Percentiles rank a stretch among this genome's conserved stretches.
Conservation (phyloP, 768 basidiomycete genomes). For the Auricularia auricula-judae region DNA sequence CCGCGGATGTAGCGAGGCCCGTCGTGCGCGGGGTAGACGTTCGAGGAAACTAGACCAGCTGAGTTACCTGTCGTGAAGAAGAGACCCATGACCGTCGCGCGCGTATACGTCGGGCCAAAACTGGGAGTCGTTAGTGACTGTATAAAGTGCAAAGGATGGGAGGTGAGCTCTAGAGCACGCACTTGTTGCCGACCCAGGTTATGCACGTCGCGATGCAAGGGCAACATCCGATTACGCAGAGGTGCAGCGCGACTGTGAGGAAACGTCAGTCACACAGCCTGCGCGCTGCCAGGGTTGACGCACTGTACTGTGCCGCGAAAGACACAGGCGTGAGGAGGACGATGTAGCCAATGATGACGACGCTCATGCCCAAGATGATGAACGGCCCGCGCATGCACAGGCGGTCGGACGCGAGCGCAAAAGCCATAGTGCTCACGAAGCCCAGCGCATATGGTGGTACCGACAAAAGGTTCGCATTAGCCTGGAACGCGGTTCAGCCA, state of each 20-base stretch:
- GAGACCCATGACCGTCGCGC: constrained; percentile 17
- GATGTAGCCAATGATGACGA: constrained; percentile 10
- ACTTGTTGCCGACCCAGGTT: constrained; percentile 14
- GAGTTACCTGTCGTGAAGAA: constrained; percentile 17
- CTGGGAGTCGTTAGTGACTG: neutral
- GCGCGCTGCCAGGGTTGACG: neutral
- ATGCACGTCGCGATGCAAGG: constrained; percentile 9
- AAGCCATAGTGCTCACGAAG: constrained; percentile 26
- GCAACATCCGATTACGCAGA: constrained; percentile 1
- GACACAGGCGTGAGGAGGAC: constrained; percentile 4
- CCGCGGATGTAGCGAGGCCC: constrained; percentile 14
- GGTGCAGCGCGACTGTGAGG: constrained; percentile 2
- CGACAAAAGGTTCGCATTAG: constrained; percentile 10
- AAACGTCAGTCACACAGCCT: neutral
- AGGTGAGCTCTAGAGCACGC: neutral
- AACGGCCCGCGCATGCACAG: constrained; percentile 22
- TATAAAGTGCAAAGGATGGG: neutral
- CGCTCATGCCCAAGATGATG: constrained; percentile 12
- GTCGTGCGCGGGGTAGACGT: constrained; percentile 10
- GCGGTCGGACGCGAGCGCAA: constrained; percentile 23
- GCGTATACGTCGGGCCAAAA: constrained; percentile 12
- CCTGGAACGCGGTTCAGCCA: neutral
- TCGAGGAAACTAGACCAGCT: constrained; percentile 14
- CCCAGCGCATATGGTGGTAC: constrained; percentile 26
- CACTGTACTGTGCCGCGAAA: constrained; percentile 5